A percentile compares a stretch with the other conserved stretches of the same genome.
These are phyloP conservation scores for Eragrostis nindensis DNA, from an alignment of 176 grass and related monocot genomes.

Conservation along the genomic window DNA sequence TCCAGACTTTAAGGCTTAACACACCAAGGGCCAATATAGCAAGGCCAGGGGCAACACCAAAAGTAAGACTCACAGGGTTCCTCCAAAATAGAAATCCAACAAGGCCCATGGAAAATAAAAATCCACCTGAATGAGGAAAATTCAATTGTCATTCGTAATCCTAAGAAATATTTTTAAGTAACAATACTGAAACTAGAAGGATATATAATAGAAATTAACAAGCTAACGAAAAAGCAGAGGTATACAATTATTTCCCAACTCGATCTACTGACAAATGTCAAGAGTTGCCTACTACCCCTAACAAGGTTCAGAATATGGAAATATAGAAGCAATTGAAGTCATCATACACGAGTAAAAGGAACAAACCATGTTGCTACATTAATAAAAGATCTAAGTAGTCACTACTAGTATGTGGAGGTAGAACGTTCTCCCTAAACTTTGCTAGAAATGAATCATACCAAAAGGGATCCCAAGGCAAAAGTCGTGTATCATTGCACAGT, in stretches of 20 bases:
- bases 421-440: background rate
- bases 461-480: constrained; percentile 97
- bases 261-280: background rate
- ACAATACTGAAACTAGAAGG: constrained; percentile 8
- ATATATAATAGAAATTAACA: constrained; percentile 6
- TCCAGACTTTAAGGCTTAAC: constrained; percentile 91
- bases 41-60: constrained; percentile 76
- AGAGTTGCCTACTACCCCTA: background rate
- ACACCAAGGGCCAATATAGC: constrained; percentile 70
- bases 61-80: constrained; percentile 64
- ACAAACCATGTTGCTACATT: constrained; percentile 17
- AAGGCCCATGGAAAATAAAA: constrained; percentile 75
- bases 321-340: constrained; percentile 21
- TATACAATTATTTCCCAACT: constrained; percentile 5
- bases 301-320: background rate
- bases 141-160: constrained; percentile 2
- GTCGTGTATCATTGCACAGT: constrained; percentile 86
- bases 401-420: constrained; percentile 24
- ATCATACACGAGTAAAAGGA: constrained; percentile 20
- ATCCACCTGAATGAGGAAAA: constrained; percentile 56
- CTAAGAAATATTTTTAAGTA: background rate
- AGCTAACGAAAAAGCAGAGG: constrained; percentile 1
- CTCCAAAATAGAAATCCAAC: constrained; percentile 87
- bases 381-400: constrained; percentile 6
- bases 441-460: constrained; percentile 55